Evolutionary conservation across 805 yeast species (phyloP), one percentile per base, ranked within the genome.

Genomic region (Myxozyma melibiosi): DNA sequence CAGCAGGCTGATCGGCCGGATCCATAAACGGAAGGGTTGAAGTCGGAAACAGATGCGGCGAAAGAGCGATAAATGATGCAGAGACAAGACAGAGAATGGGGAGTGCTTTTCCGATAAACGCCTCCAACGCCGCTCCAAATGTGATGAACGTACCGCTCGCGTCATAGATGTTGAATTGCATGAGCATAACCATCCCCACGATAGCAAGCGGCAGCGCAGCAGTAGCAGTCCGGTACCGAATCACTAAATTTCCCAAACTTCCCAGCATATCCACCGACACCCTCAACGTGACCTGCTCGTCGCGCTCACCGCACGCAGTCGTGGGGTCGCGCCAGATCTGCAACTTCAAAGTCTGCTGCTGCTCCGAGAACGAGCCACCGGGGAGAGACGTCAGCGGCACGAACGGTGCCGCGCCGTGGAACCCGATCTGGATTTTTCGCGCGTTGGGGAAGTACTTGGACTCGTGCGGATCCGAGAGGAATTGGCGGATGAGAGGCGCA

Each of bases 191-290:
- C 20, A 82, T 55, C 0, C 82, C 70, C 0, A 84, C 77, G 18
- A 87, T 74, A 38, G 83, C 81, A 0, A 85, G 74, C 2, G 96
- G 90, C 53, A 87, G 78, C 1, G 91, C 79, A 3, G 88, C 85
- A 37, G 86, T 74, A 1, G 88, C 82, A n/a, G 92, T 77, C 66
- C 99, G 78, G 70, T 88, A 92, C 54, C 95, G 77, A 62, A 90
- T 75, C 4, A 88, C 85, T 47, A 91, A 71, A 61, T 86, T 76
- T 55, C 84, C 85, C 58, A 91, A 71, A 37, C 91, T 85, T 28
- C 78, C 75, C 42, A 79, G 64, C 68, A 82, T 71, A 69, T 87
- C 85, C 14, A 88, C 74, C 49, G 69, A 67, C 13, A 76, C 43
- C 14, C 68, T 67, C 40, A 63, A 20, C 4, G 55, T 49, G 43